These are phyloP conservation scores for Pythium diclinum DNA, from an alignment of 352 stramenopile species.

Conservation along the genomic window DNA sequence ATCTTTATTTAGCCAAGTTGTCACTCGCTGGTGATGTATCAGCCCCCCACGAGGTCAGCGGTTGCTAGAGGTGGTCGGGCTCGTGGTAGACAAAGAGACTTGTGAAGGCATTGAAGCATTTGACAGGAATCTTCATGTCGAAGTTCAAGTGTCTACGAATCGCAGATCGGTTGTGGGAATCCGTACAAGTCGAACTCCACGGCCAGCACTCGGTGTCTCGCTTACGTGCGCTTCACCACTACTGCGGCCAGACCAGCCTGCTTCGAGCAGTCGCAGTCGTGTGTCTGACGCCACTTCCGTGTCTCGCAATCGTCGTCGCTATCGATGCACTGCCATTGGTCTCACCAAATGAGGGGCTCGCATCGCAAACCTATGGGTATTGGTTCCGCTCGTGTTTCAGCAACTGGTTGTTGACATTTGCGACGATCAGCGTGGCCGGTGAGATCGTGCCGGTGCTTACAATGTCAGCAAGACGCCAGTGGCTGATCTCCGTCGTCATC, in stretches of 20 bases:
- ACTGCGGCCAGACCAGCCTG: neutral
- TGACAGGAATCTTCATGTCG: neutral
- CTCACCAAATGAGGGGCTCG: neutral
- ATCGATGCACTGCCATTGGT: neutral
- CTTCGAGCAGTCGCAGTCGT: neutral
- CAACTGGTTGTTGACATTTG: neutral
- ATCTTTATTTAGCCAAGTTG: too few species aligned
- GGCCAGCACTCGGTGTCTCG: neutral
- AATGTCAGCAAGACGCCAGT: neutral
- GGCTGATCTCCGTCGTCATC: neutral
- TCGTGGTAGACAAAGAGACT: neutral
- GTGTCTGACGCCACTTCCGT: neutral
- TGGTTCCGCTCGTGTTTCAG: neutral
- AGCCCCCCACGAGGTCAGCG: too few species aligned
- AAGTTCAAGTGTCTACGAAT: neutral
- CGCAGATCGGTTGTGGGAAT: neutral
- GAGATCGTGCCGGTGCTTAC: neutral
- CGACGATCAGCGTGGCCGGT: neutral
- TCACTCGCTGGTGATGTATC: too few species aligned
- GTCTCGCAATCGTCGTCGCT: neutral
- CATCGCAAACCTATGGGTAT: neutral
- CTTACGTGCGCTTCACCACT: neutral
- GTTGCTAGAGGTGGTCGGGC: too few species aligned
- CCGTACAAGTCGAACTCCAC: conserved; percentile 9
- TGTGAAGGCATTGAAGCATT: neutral